Percentiles rank a stretch among this genome's conserved stretches.
Evolutionary conservation across 495 filamentous ascomycete genomes (phyloP).

Genomic region (Cudoniella acicularis): DNA sequence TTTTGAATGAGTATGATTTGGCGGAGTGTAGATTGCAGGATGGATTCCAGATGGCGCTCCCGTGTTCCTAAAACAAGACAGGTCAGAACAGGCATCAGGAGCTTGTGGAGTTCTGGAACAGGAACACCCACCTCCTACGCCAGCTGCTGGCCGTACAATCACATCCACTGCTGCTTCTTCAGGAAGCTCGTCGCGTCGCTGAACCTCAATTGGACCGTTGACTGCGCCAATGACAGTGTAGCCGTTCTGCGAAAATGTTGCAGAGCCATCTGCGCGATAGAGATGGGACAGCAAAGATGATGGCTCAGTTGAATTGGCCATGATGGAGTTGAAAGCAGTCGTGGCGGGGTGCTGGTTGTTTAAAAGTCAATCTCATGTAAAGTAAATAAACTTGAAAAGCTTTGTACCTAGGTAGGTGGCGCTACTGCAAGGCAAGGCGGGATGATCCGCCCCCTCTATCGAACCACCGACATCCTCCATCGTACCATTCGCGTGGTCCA

Average conservation of each 20-base stretch:
- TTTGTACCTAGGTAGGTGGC: not conserved
- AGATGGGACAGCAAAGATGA: constrained; percentile 55
- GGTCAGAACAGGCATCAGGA: constrained; percentile 28
- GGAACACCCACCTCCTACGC: constrained; percentile 68
- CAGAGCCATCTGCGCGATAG: constrained; percentile 79
- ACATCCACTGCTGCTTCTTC: constrained; percentile 90
- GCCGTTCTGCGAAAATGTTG: constrained; percentile 71
- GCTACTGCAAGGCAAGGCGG: constrained; percentile 8
- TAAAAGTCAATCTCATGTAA: not conserved
- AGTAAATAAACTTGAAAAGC: not conserved
- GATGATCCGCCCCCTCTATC: constrained; percentile 2
- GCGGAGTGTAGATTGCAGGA: constrained; percentile 62
- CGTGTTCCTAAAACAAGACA: constrained; percentile 51
- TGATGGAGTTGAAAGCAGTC: constrained; percentile 20
- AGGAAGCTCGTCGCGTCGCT: constrained; percentile 78
- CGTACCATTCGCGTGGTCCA: not conserved
- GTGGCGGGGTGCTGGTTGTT: not conserved
- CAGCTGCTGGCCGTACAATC: constrained; percentile 77
- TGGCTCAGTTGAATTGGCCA: constrained; percentile 41
- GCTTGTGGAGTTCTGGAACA: constrained; percentile 22
- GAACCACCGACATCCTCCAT: not conserved
- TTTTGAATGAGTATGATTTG: constrained; percentile 65
- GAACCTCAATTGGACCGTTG: constrained; percentile 90
- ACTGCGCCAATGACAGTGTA: constrained; percentile 81
- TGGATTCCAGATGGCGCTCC: constrained; percentile 70